These are phyloP conservation scores for Scutellaria baicalensis DNA, from an alignment of 257 asterid species.

Conservation along the genomic window DNA sequence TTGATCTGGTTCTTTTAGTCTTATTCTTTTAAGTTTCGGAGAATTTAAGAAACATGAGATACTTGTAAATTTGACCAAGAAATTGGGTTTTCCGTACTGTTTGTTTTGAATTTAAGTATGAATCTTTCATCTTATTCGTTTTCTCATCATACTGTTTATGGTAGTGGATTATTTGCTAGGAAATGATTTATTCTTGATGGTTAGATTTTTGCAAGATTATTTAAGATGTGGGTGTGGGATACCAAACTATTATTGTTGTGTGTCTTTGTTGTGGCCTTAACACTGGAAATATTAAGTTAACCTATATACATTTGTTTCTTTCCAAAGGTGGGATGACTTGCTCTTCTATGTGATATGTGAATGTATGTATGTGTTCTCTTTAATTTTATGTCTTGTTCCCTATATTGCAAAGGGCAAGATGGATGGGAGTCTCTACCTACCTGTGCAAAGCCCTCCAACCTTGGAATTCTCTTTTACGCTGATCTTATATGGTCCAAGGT, in stretches of 20 bases:
- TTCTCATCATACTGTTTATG: not conserved
- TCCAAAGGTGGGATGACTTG: not conserved
- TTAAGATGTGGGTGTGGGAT: not conserved
- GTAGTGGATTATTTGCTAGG: not conserved
- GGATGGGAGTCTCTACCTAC: conserved; percentile 89
- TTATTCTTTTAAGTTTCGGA: not conserved
- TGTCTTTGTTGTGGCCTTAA: not conserved
- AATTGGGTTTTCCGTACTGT: not conserved
- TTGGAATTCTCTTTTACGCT: conserved; percentile 73
- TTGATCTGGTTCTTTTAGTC: no score
- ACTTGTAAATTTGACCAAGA: not conserved
- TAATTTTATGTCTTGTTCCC: no score
- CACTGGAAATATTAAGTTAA: not conserved
- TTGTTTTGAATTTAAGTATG: not conserved
- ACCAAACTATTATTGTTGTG: no score
- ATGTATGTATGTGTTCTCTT: not conserved
- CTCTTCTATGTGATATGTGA: not conserved
- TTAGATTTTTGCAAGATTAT: not conserved
- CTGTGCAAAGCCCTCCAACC: conserved; percentile 86
- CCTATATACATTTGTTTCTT: not conserved
- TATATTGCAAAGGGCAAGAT: conserved; percentile 81
- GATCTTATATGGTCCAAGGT: conserved; percentile 94
- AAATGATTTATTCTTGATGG: not conserved
- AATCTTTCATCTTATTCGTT: not conserved
- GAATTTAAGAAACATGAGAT: not conserved